phyloP scores from a whole-genome alignment of 73 alveolate species.

The Breviolum minutum region DNA sequence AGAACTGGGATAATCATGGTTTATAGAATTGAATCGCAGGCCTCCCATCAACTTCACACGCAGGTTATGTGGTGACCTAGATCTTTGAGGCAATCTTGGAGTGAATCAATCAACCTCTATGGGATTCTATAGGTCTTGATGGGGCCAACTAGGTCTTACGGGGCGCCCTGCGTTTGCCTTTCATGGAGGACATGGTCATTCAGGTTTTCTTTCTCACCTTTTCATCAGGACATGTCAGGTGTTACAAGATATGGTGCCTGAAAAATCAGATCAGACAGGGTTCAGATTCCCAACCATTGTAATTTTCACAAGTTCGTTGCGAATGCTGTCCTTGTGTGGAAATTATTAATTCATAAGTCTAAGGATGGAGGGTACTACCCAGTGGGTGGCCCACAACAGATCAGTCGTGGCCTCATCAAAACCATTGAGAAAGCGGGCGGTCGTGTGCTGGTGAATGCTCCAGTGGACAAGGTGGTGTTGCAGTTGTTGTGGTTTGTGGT shows the following conservation, averaged over 20 bases:
- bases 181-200: too few relatives aligned
- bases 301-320: background rate
- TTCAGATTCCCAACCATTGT: background rate
- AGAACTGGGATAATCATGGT: too few relatives aligned
- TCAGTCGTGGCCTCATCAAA: conserved; percentile 63
- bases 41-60: too few relatives aligned
- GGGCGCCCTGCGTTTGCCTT: too few relatives aligned
- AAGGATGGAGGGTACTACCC: conserved; percentile 92
- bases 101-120: too few relatives aligned
- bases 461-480: conserved; percentile 9
- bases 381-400: conserved; percentile 68
- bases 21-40: too few relatives aligned
- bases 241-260: too few relatives aligned
- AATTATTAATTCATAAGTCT: background rate
- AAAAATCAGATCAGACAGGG: too few relatives aligned
- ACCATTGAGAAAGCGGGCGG: conserved; percentile 79
- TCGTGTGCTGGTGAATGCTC: conserved; percentile 64
- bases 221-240: too few relatives aligned
- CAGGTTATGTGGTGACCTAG: background rate
- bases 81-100: background rate
- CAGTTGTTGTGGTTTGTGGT: background rate
- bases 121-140: too few relatives aligned
- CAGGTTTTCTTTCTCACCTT: too few relatives aligned
- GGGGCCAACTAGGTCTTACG: too few relatives aligned
- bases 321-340: background rate